Evolutionary conservation across 225 moss, liverwort and hornwort species (phyloP).

Genomic region (Straminergon stramineum): DNA sequence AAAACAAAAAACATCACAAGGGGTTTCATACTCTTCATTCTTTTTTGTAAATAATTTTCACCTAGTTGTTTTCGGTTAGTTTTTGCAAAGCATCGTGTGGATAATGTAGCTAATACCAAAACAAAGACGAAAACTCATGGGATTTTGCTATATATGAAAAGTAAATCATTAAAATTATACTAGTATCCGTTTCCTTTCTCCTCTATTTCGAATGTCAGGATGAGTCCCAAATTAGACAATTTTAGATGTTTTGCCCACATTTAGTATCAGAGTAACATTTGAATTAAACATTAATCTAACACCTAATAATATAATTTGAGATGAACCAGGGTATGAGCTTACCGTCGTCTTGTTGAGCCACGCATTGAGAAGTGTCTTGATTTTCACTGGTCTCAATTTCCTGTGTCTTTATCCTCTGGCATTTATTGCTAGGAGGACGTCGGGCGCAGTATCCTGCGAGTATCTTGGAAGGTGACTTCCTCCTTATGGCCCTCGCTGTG

Average conservation of each 20-base stretch:
- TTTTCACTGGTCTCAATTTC: background rate
- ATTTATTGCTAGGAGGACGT: background rate
- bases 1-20: background rate
- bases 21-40: background rate
- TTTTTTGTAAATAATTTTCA: background rate
- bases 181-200: background rate
- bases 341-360: conserved; percentile 2
- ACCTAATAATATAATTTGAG: background rate
- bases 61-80: background rate
- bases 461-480: conserved; percentile 11
- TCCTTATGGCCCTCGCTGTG: background rate
- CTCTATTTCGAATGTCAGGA: background rate
- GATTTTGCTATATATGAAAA: background rate
- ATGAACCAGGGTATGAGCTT: background rate
- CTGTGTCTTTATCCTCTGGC: background rate
- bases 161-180: background rate
- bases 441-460: conserved; percentile 4
- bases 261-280: background rate
- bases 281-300: background rate
- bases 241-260: background rate
- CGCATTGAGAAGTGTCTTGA: background rate
- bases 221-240: background rate
- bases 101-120: background rate
- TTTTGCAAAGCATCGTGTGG: background rate
- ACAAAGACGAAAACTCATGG: background rate